phyloP scores from a whole-genome alignment of 345 rosid genomes.

The Camelina hispida region DNA sequence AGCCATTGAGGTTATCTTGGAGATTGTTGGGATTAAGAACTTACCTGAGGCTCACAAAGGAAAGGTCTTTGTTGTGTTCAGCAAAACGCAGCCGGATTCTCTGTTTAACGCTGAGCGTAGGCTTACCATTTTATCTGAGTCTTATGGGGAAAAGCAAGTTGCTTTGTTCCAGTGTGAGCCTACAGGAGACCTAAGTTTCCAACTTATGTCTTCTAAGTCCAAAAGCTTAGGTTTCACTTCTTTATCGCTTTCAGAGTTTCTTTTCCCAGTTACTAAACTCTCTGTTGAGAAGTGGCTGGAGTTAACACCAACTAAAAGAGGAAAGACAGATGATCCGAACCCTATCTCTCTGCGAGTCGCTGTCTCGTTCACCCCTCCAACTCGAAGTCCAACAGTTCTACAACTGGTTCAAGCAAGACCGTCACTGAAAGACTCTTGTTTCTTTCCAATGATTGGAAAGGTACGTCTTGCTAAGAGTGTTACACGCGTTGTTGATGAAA shows the following conservation, averaged over 20 bases:
- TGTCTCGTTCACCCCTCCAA: conserved; percentile 73
- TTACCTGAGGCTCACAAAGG: conserved; percentile 71
- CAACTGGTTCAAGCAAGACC: conserved; percentile 56
- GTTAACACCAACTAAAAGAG: conserved; percentile 54
- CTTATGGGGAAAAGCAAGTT: conserved; percentile 62
- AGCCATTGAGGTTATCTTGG: conserved; percentile 62
- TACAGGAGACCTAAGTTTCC: conserved; percentile 74
- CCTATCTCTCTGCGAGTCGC: conserved; percentile 70
- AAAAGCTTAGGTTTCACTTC: conserved; percentile 65
- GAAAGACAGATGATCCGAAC: conserved; percentile 39
- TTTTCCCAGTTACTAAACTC: conserved; percentile 70
- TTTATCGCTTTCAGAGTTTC: conserved; percentile 62
- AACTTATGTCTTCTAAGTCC: conserved; percentile 61
- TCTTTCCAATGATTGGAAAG: conserved; percentile 61
- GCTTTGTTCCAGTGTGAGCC: conserved; percentile 83
- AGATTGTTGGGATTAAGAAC: conserved; percentile 73
- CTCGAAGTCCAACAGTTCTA: conserved; percentile 55
- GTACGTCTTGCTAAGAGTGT: conserved; percentile 50
- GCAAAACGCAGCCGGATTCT: conserved; percentile 73
- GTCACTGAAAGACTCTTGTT: conserved; percentile 59
- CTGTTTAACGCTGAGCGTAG: conserved; percentile 64
- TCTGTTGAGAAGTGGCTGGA: conserved; percentile 80
- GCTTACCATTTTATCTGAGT: conserved; percentile 61
- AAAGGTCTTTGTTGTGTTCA: conserved; percentile 59
- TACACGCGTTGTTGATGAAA: conserved; percentile 57